Evolutionary conservation across 169 alveolate species (phyloP), one percentile per base, ranked within the genome.

Genomic region (Plasmodium billcollinsi): DNA sequence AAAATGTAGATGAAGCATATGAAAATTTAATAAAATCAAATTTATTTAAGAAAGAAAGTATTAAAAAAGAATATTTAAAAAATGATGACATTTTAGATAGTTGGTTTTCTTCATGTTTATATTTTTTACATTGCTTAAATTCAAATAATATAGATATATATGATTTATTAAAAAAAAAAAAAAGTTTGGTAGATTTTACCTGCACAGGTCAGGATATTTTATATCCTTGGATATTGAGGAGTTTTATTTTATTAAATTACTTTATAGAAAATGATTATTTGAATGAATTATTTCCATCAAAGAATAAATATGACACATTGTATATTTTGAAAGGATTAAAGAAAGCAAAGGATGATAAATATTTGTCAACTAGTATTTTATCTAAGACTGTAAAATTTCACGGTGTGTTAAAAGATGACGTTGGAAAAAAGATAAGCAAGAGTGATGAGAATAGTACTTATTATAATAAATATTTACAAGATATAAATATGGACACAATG

Each of bases 161-260:
- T 9, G 26, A 49, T 14, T 50, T 76, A 15, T 21, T 59, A 18
- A 20, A 14, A 11, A 45, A 45, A 12, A 74, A 49, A n/a, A 15
- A 29, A 6, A 15, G n/a, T 14, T 43, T 76, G 59, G 74, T 76
- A 20, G 89, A 76, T 56, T 62, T 76, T 33, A 50, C 66, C 24
- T 69, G 47, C 76, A 76, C 89, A 26, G 89, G 89, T n/a, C 65
- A 65, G 59, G 89, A 76, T 33, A 76, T 76, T 18, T 20, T 76
- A 18, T 59, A 76, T 45, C 76, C 78, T 12, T 76, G 89, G 89
- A 56, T 76, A 12, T n/a, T 76, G 11, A 67, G 78, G 43, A 76
- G 89, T 43, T 54, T 76, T 43, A 33, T 65, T n/a, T 56, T 76
- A 9, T 24, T 76, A 33, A 6, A 65, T 54, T 76, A 76, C 29